These are phyloP conservation scores for Neurospora sp. DNA, from an alignment of 495 filamentous ascomycete species.

Conservation along the genomic window DNA sequence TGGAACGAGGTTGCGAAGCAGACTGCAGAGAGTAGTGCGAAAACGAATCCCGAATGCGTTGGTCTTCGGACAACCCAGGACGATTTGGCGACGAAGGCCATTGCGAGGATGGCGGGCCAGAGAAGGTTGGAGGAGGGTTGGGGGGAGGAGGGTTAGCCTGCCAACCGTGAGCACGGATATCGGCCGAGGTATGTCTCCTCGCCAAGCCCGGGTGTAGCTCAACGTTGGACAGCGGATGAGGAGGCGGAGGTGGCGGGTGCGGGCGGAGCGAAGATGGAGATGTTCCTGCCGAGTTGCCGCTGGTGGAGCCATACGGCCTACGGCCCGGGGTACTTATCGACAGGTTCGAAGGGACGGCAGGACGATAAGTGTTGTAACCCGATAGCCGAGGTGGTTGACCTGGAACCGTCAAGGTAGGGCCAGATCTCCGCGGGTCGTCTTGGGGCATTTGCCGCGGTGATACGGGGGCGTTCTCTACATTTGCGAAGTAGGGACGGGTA, in stretches of 20 bases:
- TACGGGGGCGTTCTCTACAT: conserved; percentile 68
- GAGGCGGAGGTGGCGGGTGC: conserved; percentile 55
- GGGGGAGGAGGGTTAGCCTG: conserved; percentile 50
- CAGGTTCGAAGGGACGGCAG: conserved; percentile 70
- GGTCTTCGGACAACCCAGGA: conserved; percentile 51
- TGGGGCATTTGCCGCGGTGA: conserved; percentile 88
- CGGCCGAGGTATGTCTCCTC: conserved; percentile 88
- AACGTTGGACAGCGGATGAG: conserved; percentile 67
- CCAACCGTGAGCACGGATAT: conserved; percentile 89
- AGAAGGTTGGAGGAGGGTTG: conserved; percentile 39
- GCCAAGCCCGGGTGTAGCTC: conserved; percentile 67
- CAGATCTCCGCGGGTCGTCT: conserved; percentile 66
- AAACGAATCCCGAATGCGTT: conserved; percentile 71
- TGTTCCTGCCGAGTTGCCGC: conserved; percentile 48
- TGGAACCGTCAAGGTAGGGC: conserved; percentile 36
- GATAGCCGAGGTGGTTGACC: conserved; percentile 14
- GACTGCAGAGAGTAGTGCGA: conserved; percentile 70
- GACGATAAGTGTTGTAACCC: conserved; percentile 45
- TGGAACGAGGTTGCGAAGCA: conserved; percentile 45
- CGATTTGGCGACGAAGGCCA: conserved; percentile 85
- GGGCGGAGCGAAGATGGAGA: conserved; percentile 64
- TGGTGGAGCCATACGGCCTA: conserved; percentile 70
- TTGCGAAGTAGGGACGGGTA: conserved; percentile 66
- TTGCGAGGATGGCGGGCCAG: conserved; percentile 60
- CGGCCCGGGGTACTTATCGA: conserved; percentile 55